Base-by-base conservation (phyloP, 345 rosid genomes). In the Theobroma cacao region DNA sequence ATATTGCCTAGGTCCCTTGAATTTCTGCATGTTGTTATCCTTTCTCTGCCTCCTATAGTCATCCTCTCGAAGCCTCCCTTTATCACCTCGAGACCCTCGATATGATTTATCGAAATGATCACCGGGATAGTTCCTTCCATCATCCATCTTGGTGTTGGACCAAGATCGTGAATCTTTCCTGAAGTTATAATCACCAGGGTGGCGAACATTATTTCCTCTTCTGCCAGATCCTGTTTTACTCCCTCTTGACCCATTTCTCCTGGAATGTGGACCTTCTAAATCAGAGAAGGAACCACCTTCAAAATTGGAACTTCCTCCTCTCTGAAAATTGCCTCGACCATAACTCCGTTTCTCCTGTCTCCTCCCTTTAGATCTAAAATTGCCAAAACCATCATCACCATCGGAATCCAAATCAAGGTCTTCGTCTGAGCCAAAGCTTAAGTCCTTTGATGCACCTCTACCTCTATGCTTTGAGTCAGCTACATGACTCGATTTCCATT, bases 401-500 rank as follows among this genome's bases (percentile, higher is more conserved):
- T 90, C 99, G 34, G 96, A 93, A 80, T 80, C 82, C 5, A 83
- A 79, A 30, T 82, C 91, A 65, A 81, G 80, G 50, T 90, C 95
- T 38, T 89, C 92, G 47, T 92, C 96, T 1, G 96, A 92, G 80
- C 94, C 98, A 81, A 85, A 89, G 75, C 88, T 91, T 50, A 86
- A 69, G 55, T 90, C 79, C 78, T 77, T 90, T 8, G 86, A 74
- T 52, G 82, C 78, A 15, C 85, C 82, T 9, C 81, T 77, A 80
- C 87, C 73, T 76, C 78, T 48, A 53, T 65, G 85, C 77, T 77
- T 83, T 76, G 82, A 50, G 77, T 85, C 88, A 50, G 91, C 88
- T 58, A 90, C 87, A 43, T 91, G 96, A 85, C 97, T 92, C 43
- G 95, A 88, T 81, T 89, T 92, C 94, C 97, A 89, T 64, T 84